Conservation (phyloP, 352 stramenopile species). For the Aphanomyces stellatus region DNA sequence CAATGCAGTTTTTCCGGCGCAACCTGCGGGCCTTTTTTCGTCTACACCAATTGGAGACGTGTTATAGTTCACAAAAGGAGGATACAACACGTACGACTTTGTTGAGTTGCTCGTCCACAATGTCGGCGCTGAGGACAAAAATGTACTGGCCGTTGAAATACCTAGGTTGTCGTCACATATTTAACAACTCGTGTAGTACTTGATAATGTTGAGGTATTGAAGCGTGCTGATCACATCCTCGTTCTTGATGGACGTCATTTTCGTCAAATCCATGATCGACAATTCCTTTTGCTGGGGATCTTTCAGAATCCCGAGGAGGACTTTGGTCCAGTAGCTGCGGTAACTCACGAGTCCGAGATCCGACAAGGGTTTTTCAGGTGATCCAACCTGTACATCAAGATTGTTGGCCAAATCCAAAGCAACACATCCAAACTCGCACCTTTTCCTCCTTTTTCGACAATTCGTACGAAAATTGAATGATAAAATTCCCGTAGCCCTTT, state of each 20-base stretch:
- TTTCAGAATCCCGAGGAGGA: constrained; percentile 89
- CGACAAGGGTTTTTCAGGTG: constrained; percentile 98
- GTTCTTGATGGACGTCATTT: constrained; percentile 88
- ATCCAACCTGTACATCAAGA: constrained; percentile 59
- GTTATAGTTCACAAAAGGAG: background rate
- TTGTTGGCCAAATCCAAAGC: background rate
- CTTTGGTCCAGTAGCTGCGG: constrained; percentile 97
- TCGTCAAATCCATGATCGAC: constrained; percentile 95
- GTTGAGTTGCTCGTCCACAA: constrained; percentile 80
- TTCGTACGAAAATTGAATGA: constrained; percentile 99
- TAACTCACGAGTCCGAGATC: constrained; percentile 99
- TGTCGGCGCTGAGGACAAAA: constrained; percentile 90
- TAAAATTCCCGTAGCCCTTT: constrained; percentile 98
- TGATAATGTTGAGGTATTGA: constrained; percentile 97
- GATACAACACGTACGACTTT: constrained; percentile 31
- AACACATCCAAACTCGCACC: constrained; percentile 11
- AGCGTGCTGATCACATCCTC: constrained; percentile 99
- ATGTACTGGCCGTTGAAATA: constrained; percentile 97
- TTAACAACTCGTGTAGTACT: constrained; percentile 47
- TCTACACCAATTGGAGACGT: constrained; percentile 14
- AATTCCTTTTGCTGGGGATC: constrained; percentile 72
- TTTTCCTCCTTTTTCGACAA: constrained; percentile 98
- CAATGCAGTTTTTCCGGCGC: constrained; percentile 72
- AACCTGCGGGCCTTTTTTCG: constrained; percentile 65
- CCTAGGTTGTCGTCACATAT: background rate